Percentiles rank a stretch among this genome's conserved stretches.
Evolutionary conservation across 176 grass and related monocot species (phyloP).

Genomic region (Hordeum vulgare): MorexV3_pseudomolecules_assembly NC_058518.1:495261777-495262276

Average conservation of each 20-base stretch:
- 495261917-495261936: constrained; percentile 33
- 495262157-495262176: too few species aligned
- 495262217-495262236: constrained; percentile 61
- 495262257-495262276: constrained; percentile 69
- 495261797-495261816: constrained; percentile 40
- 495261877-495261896: constrained; percentile 51
- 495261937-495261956: constrained; percentile 55
- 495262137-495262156: too few species aligned
- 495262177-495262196: background rate
- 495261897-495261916: constrained; percentile 74
- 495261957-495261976: constrained; percentile 60
- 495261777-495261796: constrained; percentile 71
- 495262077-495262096: too few species aligned
- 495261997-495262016: constrained; percentile 35
- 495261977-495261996: constrained; percentile 64
- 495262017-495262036: constrained; percentile 59
- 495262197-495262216: constrained; percentile 64
- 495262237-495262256: constrained; percentile 60
- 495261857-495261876: constrained; percentile 49
- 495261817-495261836: constrained; percentile 39
- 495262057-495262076: too few species aligned
- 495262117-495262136: background rate
- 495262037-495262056: constrained; percentile 26
- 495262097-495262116: too few species aligned
- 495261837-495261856: constrained; percentile 35